A percentile compares a stretch with the other conserved stretches of the same genome.
These are phyloP conservation scores for Trichoderma arundinaceum DNA, from an alignment of 2,329 filamentous ascomycete species.

Conservation along the genomic window DNA sequence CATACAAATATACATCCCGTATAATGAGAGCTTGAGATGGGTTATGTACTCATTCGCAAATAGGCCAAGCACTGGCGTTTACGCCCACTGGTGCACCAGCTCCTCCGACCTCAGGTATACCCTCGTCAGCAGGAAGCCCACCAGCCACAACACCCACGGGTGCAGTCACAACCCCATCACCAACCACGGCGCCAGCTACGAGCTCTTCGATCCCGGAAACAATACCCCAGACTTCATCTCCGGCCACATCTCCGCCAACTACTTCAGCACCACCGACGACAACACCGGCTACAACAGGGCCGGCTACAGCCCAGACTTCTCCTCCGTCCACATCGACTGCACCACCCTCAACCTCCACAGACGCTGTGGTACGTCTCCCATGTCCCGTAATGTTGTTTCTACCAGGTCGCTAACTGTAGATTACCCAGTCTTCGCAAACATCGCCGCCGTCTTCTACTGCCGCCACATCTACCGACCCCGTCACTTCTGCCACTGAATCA, in stretches of 20 bases:
- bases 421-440: slow-evolving; percentile 2
- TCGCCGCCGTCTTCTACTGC: not conserved
- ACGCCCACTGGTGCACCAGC: slow-evolving; percentile 10
- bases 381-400: not conserved
- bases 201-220: slow-evolving; percentile 5
- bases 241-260: slow-evolving; percentile 9
- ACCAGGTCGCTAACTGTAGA: not conserved
- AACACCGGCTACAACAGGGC: slow-evolving; percentile 14
- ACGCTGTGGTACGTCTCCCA: slow-evolving; percentile 11
- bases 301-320: slow-evolving; percentile 16
- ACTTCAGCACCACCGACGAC: slow-evolving; percentile 10
- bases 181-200: slow-evolving; percentile 4
- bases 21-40: not conserved
- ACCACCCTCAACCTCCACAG: slow-evolving; percentile 21
- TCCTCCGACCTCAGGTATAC: slow-evolving; percentile 10
- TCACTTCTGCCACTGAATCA: slow-evolving; percentile 7
- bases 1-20: not conserved
- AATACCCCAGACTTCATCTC: slow-evolving; percentile 15
- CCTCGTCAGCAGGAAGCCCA: not conserved
- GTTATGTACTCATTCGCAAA: slow-evolving; percentile 3
- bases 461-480: not conserved
- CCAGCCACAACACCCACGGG: not conserved
- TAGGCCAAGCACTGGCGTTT: slow-evolving; percentile 26
- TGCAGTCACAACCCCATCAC: not conserved
- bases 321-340: slow-evolving; percentile 28